These are phyloP conservation scores for Hymenotorrendiella dingleyae DNA, from an alignment of 2,329 filamentous ascomycete genomes.

Conservation along the genomic window DNA sequence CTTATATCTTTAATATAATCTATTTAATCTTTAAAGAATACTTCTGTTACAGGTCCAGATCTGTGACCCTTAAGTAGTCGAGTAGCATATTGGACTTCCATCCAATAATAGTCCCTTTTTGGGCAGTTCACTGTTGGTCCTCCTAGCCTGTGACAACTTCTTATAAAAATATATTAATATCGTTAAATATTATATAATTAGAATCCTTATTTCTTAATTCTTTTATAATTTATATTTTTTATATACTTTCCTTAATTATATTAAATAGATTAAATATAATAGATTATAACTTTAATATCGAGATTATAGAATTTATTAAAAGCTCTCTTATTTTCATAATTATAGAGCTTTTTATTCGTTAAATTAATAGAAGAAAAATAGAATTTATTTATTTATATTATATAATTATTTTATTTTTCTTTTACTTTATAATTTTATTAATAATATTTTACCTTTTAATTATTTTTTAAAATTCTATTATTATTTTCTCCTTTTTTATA, in stretches of 20 bases:
- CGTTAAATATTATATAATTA: not conserved
- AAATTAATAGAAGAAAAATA: not conserved
- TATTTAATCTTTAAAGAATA: not conserved
- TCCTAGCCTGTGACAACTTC: no score
- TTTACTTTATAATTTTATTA: not conserved
- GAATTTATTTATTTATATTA: not conserved
- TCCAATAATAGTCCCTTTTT: no score
- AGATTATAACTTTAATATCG: not conserved
- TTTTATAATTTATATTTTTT: not conserved
- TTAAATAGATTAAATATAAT: not conserved
- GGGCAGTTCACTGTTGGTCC: no score
- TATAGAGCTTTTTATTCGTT: not conserved
- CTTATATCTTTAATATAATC: not conserved
- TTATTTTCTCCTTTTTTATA: not conserved
- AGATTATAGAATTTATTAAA: not conserved
- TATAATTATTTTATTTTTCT: not conserved
- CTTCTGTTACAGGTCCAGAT: no score
- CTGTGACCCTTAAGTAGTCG: no score
- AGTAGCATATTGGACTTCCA: no score
- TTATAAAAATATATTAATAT: not conserved
- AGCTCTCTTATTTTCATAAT: no score
- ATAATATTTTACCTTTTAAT: not conserved
- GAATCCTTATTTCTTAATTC: not conserved
- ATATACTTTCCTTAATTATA: not conserved
- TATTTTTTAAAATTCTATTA: not conserved